Evolutionary conservation across 2,329 filamentous ascomycete species (phyloP).

Genomic region (Sporothrix dimorphospora): DNA sequence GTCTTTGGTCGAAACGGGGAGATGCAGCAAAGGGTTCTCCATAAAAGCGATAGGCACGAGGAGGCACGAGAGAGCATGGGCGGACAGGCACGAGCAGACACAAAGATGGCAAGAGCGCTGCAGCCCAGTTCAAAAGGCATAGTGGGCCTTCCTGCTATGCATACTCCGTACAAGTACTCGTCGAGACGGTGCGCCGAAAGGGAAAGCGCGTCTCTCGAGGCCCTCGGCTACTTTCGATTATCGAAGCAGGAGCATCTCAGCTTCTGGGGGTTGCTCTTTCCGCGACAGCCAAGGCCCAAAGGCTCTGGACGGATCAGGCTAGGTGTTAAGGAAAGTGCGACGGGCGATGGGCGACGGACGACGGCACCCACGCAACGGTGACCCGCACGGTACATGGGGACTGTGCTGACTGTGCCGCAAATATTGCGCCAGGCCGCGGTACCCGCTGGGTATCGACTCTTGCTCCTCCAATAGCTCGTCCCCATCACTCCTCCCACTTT

Average conservation of each 20-base stretch:
- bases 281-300: not conserved
- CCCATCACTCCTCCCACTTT: slow-evolving; percentile 9
- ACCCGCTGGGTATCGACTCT: slow-evolving; percentile 8
- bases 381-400: slow-evolving; percentile 6
- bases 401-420: not conserved
- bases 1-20: not conserved
- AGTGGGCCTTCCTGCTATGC: not conserved
- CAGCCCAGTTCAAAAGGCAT: not conserved
- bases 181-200: not conserved
- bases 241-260: slow-evolving; percentile 3
- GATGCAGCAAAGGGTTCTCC: not conserved
- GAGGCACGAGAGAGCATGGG: not conserved
- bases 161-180: not conserved
- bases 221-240: slow-evolving; percentile 9
- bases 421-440: slow-evolving; percentile 5
- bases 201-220: slow-evolving; percentile 11
- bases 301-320: not conserved
- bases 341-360: slow-evolving; percentile 3
- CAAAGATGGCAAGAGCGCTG: not conserved
- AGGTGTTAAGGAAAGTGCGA: slow-evolving; percentile 19
- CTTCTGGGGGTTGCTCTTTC: slow-evolving; percentile 8
- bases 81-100: not conserved
- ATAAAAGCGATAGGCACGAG: not conserved
- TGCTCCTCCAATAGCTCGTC: not conserved
- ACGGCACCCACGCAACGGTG: not conserved